A percentile compares a stretch with the other conserved stretches of the same genome.
Conservation (phyloP, 2,329 filamentous ascomycete species). For the Colletotrichum truncatum region DNA sequence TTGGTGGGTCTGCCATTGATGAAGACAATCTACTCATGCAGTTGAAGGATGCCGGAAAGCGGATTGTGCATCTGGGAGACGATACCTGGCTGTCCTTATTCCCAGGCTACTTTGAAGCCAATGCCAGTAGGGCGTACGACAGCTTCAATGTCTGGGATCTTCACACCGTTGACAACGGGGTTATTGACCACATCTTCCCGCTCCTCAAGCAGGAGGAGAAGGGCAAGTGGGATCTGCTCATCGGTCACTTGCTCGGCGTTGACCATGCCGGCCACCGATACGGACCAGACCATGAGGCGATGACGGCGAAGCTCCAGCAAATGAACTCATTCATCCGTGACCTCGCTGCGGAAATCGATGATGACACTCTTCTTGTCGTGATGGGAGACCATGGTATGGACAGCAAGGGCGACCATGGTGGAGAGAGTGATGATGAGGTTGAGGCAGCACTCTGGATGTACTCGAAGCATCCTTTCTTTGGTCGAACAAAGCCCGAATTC, state of each 20-base stretch:
- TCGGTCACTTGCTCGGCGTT: slow-evolving; percentile 93
- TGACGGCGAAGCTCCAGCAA: slow-evolving; percentile 88
- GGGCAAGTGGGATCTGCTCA: slow-evolving; percentile 88
- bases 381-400: slow-evolving; percentile 99
- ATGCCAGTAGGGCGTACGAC: slow-evolving; percentile 89
- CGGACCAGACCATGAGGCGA: slow-evolving; percentile 90
- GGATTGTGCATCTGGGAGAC: slow-evolving; percentile 93
- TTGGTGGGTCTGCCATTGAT: slow-evolving; percentile 93
- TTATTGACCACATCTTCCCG: slow-evolving; percentile 89
- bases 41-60: slow-evolving; percentile 71
- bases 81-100: slow-evolving; percentile 97
- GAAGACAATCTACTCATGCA: slow-evolving; percentile 84
- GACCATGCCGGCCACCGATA: slow-evolving; percentile 98
- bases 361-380: slow-evolving; percentile 87
- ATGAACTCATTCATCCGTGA: slow-evolving; percentile 86
- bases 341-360: slow-evolving; percentile 77
- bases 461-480: slow-evolving; percentile 86
- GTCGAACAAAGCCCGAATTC: slow-evolving; percentile 72
- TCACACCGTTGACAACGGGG: slow-evolving; percentile 95
- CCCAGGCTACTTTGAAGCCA: slow-evolving; percentile 89
- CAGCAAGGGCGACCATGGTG: slow-evolving; percentile 95
- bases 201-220: slow-evolving; percentile 73
- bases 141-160: slow-evolving; percentile 99
- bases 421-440: slow-evolving; percentile 95
- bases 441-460: slow-evolving; percentile 99